These are phyloP conservation scores for Ceratocystiopsis minuta DNA, from an alignment of 2,329 filamentous ascomycete genomes.

Conservation along the genomic window DNA sequence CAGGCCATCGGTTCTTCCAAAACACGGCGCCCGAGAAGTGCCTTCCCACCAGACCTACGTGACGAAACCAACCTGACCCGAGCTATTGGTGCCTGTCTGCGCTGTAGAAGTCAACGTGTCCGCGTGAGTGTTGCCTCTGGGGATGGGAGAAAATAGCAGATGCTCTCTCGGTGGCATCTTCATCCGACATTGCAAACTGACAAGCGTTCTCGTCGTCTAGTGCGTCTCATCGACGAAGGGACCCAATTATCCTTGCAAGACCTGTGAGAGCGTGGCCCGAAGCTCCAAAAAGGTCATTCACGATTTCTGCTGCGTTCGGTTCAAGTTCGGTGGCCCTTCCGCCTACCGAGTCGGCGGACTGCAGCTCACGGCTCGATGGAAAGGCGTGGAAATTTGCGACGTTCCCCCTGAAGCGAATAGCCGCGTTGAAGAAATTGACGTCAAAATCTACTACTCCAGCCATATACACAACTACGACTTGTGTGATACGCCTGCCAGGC, in stretches of 20 bases:
- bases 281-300: constrained; percentile 30
- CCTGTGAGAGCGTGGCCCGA: constrained; percentile 20
- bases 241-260: constrained; percentile 16
- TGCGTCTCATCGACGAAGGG: constrained; percentile 11
- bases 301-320: constrained; percentile 24
- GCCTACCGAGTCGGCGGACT: constrained; percentile 25
- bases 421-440: constrained; percentile 18
- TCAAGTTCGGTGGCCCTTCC: constrained; percentile 22
- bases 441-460: constrained; percentile 14
- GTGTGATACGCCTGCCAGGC: constrained; percentile 17
- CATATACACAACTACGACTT: constrained; percentile 17
- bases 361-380: constrained; percentile 25
- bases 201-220: not conserved
- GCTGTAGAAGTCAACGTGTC: constrained; percentile 26
- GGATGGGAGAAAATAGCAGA: too few species aligned
- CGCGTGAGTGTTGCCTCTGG: constrained; percentile 17
- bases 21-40: constrained; percentile 3
- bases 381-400: constrained; percentile 22
- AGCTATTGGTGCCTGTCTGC: constrained; percentile 22
- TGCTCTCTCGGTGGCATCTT: too few species aligned
- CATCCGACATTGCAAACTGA: not conserved
- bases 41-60: constrained; percentile 13
- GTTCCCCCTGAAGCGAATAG: constrained; percentile 17
- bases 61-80: constrained; percentile 19
- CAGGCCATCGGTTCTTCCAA: too few species aligned